Conservation (phyloP, 352 stramenopile species). For the Phytophthora sansomeana region DNA sequence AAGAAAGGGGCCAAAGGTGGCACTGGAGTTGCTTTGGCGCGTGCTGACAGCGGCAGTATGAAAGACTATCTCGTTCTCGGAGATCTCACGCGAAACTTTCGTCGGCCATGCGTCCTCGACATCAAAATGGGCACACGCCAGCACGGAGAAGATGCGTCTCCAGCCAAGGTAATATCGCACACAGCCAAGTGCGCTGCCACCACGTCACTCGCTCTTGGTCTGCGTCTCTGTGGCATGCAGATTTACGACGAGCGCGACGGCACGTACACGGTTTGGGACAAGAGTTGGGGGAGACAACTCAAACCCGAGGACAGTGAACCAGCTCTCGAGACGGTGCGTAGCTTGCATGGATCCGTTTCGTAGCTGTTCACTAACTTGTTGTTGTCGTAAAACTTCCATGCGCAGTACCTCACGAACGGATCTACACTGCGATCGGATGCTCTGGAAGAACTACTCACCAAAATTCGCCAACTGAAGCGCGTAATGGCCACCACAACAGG, state of each 20-base stretch:
- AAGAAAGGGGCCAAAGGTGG: constrained; percentile 17
- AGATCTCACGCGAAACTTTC: constrained; percentile 73
- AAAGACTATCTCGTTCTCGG: constrained; percentile 75
- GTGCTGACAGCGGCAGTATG: constrained; percentile 14
- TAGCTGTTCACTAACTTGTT: background rate
- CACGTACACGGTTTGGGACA: constrained; percentile 80
- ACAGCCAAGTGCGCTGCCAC: constrained; percentile 78
- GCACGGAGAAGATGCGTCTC: constrained; percentile 73
- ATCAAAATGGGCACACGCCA: constrained; percentile 88
- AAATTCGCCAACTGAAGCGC: constrained; percentile 54
- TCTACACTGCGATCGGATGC: constrained; percentile 50
- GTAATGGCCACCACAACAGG: constrained; percentile 55
- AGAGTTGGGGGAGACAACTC: constrained; percentile 78
- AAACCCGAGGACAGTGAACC: constrained; percentile 60
- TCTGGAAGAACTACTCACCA: constrained; percentile 50
- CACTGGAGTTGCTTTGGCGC: constrained; percentile 14
- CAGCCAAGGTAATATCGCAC: constrained; percentile 74
- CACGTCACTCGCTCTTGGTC: constrained; percentile 68
- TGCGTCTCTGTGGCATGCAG: constrained; percentile 86
- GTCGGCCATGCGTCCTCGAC: constrained; percentile 74
- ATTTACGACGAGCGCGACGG: constrained; percentile 69
- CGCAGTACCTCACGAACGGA: constrained; percentile 72
- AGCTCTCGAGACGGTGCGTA: constrained; percentile 67
- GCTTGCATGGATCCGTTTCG: background rate
- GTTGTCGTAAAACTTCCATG: background rate